phyloP scores from a whole-genome alignment of 495 filamentous ascomycete genomes.

The Aspergillus biplanus region DNA sequence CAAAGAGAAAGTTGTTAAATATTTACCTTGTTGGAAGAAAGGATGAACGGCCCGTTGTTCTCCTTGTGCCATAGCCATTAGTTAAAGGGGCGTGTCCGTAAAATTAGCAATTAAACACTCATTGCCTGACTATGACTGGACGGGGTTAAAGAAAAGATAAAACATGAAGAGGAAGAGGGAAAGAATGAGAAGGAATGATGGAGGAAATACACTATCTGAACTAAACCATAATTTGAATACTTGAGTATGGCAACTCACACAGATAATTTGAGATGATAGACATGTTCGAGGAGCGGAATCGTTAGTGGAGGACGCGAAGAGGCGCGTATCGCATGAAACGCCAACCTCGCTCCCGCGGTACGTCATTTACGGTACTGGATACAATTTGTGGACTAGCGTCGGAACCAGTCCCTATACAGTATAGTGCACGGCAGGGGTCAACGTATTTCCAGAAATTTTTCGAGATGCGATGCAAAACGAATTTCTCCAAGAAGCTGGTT shows the following conservation, averaged over 20 bases:
- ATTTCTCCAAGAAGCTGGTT: constrained; percentile 27
- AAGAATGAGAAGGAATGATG: not conserved
- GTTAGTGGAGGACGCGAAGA: constrained; percentile 20
- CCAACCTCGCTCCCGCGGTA: constrained; percentile 9
- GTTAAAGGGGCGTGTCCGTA: constrained; percentile 32
- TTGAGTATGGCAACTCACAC: not conserved
- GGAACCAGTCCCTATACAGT: constrained; percentile 4
- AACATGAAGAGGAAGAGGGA: not conserved
- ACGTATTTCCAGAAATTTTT: constrained; percentile 50
- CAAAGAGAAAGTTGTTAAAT: not conserved
- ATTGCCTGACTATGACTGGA: constrained; percentile 19
- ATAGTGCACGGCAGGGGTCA: constrained; percentile 28
- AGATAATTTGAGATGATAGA: not conserved
- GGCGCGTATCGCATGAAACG: constrained; percentile 23
- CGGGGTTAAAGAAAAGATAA: not conserved
- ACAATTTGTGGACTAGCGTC: constrained; percentile 12
- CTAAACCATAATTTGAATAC: not conserved
- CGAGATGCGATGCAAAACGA: constrained; percentile 37
- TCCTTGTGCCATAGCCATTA: constrained; percentile 47
- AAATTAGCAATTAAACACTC: constrained; percentile 24
- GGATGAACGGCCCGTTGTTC: constrained; percentile 47
- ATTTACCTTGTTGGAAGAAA: constrained; percentile 47
- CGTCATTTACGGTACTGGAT: constrained; percentile 16
- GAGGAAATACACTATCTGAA: not conserved
- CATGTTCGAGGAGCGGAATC: constrained; percentile 17